Base-by-base conservation (phyloP, 2,329 filamentous ascomycete species). In the Emmonsiellopsis sp. region DNA sequence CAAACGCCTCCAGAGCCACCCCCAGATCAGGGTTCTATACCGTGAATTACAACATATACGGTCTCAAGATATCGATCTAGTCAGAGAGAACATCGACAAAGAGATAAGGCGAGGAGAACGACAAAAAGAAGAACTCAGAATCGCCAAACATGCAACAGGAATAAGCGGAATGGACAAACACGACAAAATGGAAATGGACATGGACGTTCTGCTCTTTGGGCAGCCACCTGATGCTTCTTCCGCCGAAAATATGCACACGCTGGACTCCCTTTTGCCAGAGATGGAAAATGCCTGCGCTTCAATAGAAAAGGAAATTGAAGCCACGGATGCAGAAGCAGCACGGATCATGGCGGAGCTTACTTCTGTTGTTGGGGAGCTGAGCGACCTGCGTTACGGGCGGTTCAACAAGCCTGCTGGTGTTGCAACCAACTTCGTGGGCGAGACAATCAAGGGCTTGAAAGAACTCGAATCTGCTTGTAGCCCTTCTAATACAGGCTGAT, bases 341-440 rank as follows among this genome's bases (percentile, higher is more conserved):
- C 66, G 67, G 1, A 71, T 89, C 2, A 68, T 86, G 5, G 74
- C 78, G 3, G 79, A 81, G 9, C 78, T 93, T 50, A 77, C 78
- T 58, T 77, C 82, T 53, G 84, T 79, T 0, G 79, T 93, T 13
- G 85, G 85, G 34, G 82, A 80, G 47, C 73, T 95, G 65, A 94
- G 88, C 68, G 88, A 94, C 68, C 75, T 95, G 53, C 83, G 87
- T 45, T 92, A 93, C 63, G 89, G 90, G 39, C 84, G 83, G 53
- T 79, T 93, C 54, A 68, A 71, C 40, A 71, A 71, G 27, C 66
- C 72, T 27, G 65, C 68, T 21, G 71, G 69, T 9, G 77, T 80
- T 37, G 86, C 87, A 57, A 68, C 76, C 21, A 76, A 82, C 55
- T 70, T 91, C 34, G 76, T 76, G 31, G 77, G 82, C 46, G 84